Evolutionary conservation across 352 stramenopile genomes (phyloP).

Genomic region (Pythium scleroteichum): DNA sequence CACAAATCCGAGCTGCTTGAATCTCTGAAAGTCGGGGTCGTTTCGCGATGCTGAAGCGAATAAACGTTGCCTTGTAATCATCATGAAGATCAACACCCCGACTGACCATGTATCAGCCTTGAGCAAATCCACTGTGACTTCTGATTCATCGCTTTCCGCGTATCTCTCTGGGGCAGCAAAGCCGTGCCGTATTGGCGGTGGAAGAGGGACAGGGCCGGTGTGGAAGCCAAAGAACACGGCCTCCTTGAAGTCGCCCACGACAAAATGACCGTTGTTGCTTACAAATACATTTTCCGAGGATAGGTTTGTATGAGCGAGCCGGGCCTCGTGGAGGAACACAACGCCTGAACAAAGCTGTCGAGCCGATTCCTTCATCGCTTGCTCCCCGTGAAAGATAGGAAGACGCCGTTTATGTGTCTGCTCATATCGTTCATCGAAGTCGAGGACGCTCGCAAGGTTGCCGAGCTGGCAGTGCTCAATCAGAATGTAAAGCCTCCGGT

Average conservation of each 20-base stretch:
- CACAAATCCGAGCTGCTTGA: conserved; percentile 12
- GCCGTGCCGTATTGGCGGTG: conserved; percentile 1
- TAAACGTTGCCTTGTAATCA: conserved; percentile 16
- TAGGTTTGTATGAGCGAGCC: conserved; percentile 24
- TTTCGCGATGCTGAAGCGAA: neutral
- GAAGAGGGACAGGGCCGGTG: neutral
- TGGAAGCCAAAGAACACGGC: conserved; percentile 7
- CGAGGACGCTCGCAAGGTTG: conserved; percentile 7
- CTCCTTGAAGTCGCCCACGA: conserved; percentile 28
- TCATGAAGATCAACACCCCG: conserved; percentile 27
- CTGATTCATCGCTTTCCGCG: neutral
- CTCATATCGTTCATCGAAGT: conserved; percentile 13
- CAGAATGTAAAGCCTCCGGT: conserved; percentile 20
- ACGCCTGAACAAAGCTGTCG: conserved; percentile 20
- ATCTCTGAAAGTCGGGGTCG: conserved; percentile 8
- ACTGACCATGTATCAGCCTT: conserved; percentile 32
- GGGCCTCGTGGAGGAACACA: conserved; percentile 19
- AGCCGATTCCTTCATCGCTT: conserved; percentile 7
- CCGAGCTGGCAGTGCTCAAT: conserved; percentile 26
- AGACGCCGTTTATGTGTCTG: conserved; percentile 10
- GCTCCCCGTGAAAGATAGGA: conserved; percentile 6
- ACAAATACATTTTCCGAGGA: conserved; percentile 24
- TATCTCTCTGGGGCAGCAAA: conserved; percentile 25
- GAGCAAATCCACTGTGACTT: conserved; percentile 13
- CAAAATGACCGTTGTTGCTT: conserved; percentile 16